A percentile compares a stretch with the other conserved stretches of the same genome.
phyloP scores from a whole-genome alignment of 2,329 filamentous ascomycete genomes.

The Orbilia javanica region DNA sequence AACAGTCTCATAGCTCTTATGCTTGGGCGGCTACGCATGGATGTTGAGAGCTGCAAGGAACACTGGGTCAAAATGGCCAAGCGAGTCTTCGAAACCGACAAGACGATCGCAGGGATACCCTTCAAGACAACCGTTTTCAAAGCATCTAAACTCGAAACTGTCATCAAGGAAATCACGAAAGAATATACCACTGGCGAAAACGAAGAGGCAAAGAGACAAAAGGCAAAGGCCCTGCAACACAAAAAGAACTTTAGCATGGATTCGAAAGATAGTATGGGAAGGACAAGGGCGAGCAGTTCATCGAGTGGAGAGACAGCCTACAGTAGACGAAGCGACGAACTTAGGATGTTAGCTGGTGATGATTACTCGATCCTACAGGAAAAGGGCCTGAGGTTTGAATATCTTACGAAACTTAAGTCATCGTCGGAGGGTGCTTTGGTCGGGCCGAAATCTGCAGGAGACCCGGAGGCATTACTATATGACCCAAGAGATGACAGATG shows the following conservation, averaged over 20 bases:
- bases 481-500: slow-evolving; percentile 56
- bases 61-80: slow-evolving; percentile 94
- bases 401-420: slow-evolving; percentile 32
- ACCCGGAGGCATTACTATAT: slow-evolving; percentile 51
- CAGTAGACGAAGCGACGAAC: slow-evolving; percentile 89
- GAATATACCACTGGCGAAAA: slow-evolving; percentile 81
- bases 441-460: slow-evolving; percentile 19
- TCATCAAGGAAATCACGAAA: slow-evolving; percentile 86
- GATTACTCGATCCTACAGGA: slow-evolving; percentile 16
- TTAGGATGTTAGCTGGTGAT: slow-evolving; percentile 77
- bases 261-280: slow-evolving; percentile 18
- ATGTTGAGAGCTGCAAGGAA: slow-evolving; percentile 95
- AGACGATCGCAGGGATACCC: slow-evolving; percentile 94
- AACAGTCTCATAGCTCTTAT: slow-evolving; percentile 70
- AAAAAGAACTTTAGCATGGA: slow-evolving; percentile 23
- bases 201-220: slow-evolving; percentile 63
- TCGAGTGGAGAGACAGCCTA: slow-evolving; percentile 74
- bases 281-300: slow-evolving; percentile 36
- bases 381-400: slow-evolving; percentile 37
- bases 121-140: slow-evolving; percentile 93
- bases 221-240: slow-evolving; percentile 7
- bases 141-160: slow-evolving; percentile 92
- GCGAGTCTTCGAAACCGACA: slow-evolving; percentile 96
- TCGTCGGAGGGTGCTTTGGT: slow-evolving; percentile 17
- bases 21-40: slow-evolving; percentile 90